Evolutionary conservation across 129 eudicot species (phyloP), one percentile per base, ranked within the genome.

Genomic region (Kitagawia praeruptora): DNA sequence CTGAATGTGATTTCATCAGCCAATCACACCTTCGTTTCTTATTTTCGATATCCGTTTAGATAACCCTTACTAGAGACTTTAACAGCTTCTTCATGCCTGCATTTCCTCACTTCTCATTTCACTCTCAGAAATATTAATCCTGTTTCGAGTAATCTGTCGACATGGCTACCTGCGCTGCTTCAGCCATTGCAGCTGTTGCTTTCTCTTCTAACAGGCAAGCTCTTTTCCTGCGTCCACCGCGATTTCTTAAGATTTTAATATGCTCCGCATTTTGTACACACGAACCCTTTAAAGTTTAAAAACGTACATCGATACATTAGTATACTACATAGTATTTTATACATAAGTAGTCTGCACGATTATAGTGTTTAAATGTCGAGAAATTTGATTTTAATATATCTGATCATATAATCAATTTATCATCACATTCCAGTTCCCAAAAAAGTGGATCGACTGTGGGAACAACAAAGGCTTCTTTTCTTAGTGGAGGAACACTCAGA

Each of bases 111-210:
- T 4, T 67, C 42, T 31, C 40, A 67, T 34, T 34, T 74, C 77
- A 45, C 54, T 18, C 49, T 23, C 76, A 23, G 19, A 34, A 34
- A 69, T 2, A 38, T 38, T 15, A 18, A 38, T 39, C 25, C 41
- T 42, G 69, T 10, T 9, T 46, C 28, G 6, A 72, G 48, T 51
- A 69, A 61, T 66, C 75, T 77, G 79, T 69, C 54, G 27, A 81
- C 87, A 95, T 92, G 99, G 99, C 99, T 84, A 86, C 93, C 70
- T 96, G 95, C 85, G 99, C 98, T 75, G 93, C 98, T 79, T 92
- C 99, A 6, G 89, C 99, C 88, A 92, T 93, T 83, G 97, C 97
- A 76, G 93, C 98, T 75, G 94, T 80, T 81, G 90, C 93, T 76
- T 84, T 85, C 86, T 86, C 98, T 67, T 90, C 92, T 74, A 85